These are phyloP conservation scores for Waltiozyma sp. DNA, from an alignment of 1,139 yeast genomes.

Conservation along the genomic window DNA sequence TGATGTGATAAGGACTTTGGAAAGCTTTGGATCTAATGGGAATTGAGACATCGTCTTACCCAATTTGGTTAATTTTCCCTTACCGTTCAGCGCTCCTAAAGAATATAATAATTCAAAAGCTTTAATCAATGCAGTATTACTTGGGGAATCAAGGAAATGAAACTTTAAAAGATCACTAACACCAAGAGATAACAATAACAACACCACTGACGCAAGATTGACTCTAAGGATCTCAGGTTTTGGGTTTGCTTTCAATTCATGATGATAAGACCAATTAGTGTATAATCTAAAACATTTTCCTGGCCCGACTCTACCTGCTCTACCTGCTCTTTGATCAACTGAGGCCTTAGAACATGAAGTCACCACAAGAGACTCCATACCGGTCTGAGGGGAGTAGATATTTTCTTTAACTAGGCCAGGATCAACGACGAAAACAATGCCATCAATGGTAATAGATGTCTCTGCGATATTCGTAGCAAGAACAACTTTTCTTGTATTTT, in stretches of 20 bases:
- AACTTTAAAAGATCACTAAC: conserved; percentile 72
- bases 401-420: conserved; percentile 91
- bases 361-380: conserved; percentile 83
- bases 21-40: conserved; percentile 85
- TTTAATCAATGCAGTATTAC: conserved; percentile 57
- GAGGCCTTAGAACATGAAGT: conserved; percentile 88
- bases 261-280: conserved; percentile 75
- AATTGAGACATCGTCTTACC: conserved; percentile 89
- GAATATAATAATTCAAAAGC: conserved; percentile 75
- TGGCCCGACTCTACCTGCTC: conserved; percentile 96
- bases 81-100: conserved; percentile 76
- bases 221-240: conserved; percentile 84
- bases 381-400: conserved; percentile 68
- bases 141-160: conserved; percentile 84
- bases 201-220: conserved; percentile 65
- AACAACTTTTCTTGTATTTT: conserved; percentile 71
- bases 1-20: conserved; percentile 62
- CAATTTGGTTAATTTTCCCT: conserved; percentile 63
- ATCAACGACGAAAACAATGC: conserved; percentile 80
- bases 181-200: conserved; percentile 69
- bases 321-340: conserved; percentile 92
- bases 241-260: conserved; percentile 70
- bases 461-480: conserved; percentile 95
- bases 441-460: conserved; percentile 91
- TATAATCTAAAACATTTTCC: conserved; percentile 87